A percentile compares a stretch with the other conserved stretches of the same genome.
phyloP scores from a whole-genome alignment of 495 filamentous ascomycete genomes.

The Durotheca rogersii region DNA sequence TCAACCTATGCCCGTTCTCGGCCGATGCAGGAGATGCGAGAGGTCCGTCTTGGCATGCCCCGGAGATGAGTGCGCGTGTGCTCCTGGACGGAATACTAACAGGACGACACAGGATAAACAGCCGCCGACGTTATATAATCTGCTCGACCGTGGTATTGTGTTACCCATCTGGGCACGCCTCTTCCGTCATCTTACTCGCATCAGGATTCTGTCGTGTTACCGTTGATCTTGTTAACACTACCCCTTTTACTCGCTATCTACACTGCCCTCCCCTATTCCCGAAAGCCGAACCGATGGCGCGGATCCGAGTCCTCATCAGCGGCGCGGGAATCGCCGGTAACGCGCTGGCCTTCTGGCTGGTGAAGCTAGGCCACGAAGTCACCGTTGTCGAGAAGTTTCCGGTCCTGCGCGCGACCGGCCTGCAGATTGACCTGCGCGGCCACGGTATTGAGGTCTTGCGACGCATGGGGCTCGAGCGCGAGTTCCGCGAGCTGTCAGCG shows the following conservation, averaged over 20 bases:
- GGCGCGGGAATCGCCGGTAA: slow-evolving; percentile 48
- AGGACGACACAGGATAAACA: too few relatives aligned
- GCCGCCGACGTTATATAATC: too few relatives aligned
- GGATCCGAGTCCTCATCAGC: slow-evolving; percentile 48
- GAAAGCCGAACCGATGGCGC: slow-evolving; percentile 16
- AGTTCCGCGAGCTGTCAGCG: slow-evolving; percentile 41
- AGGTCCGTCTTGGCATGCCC: too few relatives aligned
- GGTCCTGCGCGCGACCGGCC: slow-evolving; percentile 48
- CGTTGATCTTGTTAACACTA: background rate
- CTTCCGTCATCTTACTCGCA: too few relatives aligned
- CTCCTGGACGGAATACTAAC: too few relatives aligned
- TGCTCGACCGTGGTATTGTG: too few relatives aligned
- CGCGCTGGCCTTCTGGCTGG: slow-evolving; percentile 54
- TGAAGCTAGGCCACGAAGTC: slow-evolving; percentile 50
- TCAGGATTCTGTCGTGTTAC: too few relatives aligned
- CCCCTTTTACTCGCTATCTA: background rate
- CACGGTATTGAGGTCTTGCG: slow-evolving; percentile 50
- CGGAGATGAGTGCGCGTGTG: too few relatives aligned
- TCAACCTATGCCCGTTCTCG: too few relatives aligned
- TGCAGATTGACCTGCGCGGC: slow-evolving; percentile 53
- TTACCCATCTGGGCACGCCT: too few relatives aligned
- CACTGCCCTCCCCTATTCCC: background rate
- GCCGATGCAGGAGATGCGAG: too few relatives aligned
- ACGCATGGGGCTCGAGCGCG: slow-evolving; percentile 52
- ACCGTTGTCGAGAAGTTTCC: slow-evolving; percentile 55